These are phyloP conservation scores for Xylaria sp. DNA, from an alignment of 2,329 filamentous ascomycete species.

Conservation along the genomic window DNA sequence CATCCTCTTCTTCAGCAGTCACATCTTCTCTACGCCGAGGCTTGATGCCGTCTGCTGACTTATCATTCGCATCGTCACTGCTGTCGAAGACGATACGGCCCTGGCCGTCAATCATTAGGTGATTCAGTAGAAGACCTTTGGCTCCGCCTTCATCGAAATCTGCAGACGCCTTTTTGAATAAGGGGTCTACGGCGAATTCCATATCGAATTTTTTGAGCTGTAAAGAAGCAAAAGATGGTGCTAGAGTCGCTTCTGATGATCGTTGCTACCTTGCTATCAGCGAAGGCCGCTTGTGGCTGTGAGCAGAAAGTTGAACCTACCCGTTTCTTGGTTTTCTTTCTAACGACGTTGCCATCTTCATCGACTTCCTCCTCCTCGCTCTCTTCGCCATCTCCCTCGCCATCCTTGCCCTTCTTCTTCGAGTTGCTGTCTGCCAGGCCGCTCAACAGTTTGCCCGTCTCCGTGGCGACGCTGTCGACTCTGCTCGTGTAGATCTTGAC, in stretches of 20 bases:
- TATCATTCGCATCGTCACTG: slow-evolving; percentile 82
- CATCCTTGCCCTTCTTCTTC: slow-evolving; percentile 75
- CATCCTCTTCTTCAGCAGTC: slow-evolving; percentile 53
- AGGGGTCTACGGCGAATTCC: slow-evolving; percentile 93
- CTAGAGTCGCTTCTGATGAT: slow-evolving; percentile 92
- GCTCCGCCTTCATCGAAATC: slow-evolving; percentile 99
- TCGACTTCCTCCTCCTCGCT: slow-evolving; percentile 73
- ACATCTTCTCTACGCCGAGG: slow-evolving; percentile 52
- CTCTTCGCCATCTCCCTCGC: slow-evolving; percentile 74
- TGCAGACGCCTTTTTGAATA: slow-evolving; percentile 99
- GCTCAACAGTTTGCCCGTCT: slow-evolving; percentile 94
- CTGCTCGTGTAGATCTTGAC: slow-evolving; percentile 99
- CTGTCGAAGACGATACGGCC: slow-evolving; percentile 98
- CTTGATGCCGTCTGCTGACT: slow-evolving; percentile 55
- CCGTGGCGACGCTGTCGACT: slow-evolving; percentile 97
- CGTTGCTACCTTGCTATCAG: slow-evolving; percentile 62
- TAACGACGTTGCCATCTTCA: slow-evolving; percentile 67
- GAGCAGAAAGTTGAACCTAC: slow-evolving; percentile 56
- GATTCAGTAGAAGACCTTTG: slow-evolving; percentile 93
- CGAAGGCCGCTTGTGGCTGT: slow-evolving; percentile 11
- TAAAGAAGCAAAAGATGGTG: slow-evolving; percentile 85
- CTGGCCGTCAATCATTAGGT: slow-evolving; percentile 92
- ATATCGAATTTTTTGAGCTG: slow-evolving; percentile 98
- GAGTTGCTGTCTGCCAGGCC: slow-evolving; percentile 89
- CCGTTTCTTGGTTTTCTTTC: slow-evolving; percentile 79